Conservation (phyloP, 495 filamentous ascomycete species). For the Podospora bellae-mahoneyi region DNA sequence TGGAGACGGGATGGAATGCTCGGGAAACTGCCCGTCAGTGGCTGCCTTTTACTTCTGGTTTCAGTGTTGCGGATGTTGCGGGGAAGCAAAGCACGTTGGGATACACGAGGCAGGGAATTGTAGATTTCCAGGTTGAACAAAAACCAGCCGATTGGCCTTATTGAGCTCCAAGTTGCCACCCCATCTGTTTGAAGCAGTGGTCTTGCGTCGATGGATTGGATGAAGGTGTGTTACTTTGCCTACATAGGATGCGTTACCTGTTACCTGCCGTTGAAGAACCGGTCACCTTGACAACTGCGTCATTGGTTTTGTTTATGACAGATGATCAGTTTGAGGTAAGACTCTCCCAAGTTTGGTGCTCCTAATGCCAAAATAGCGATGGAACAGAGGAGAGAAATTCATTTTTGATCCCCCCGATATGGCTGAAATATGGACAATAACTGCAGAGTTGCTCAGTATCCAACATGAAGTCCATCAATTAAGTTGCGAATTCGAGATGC, state of each 20-base stretch:
- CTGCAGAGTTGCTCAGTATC: background rate
- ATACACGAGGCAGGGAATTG: background rate
- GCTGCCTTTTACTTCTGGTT: background rate
- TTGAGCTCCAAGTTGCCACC: background rate
- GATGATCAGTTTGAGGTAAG: too few species aligned
- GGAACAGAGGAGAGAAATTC: too few species aligned
- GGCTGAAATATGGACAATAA: background rate
- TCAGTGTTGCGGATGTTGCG: background rate
- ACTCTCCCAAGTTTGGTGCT: too few species aligned
- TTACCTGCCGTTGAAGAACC: background rate
- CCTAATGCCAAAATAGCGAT: too few species aligned
- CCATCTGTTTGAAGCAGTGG: constrained; percentile 3
- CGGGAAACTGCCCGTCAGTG: background rate
- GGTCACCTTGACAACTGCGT: background rate
- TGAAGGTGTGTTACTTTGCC: background rate
- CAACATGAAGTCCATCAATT: constrained; percentile 3
- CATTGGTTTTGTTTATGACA: background rate
- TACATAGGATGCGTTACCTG: background rate
- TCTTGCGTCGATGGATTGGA: background rate
- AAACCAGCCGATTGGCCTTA: background rate
- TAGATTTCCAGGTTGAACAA: background rate
- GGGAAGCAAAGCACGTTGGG: constrained; percentile 3
- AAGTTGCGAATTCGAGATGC: constrained; percentile 1
- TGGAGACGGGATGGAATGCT: background rate
- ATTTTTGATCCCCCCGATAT: background rate